Evolutionary conservation across 192 early-diverging fungal genomes (phyloP).

Genomic region (Coemansia umbellata): DNA sequence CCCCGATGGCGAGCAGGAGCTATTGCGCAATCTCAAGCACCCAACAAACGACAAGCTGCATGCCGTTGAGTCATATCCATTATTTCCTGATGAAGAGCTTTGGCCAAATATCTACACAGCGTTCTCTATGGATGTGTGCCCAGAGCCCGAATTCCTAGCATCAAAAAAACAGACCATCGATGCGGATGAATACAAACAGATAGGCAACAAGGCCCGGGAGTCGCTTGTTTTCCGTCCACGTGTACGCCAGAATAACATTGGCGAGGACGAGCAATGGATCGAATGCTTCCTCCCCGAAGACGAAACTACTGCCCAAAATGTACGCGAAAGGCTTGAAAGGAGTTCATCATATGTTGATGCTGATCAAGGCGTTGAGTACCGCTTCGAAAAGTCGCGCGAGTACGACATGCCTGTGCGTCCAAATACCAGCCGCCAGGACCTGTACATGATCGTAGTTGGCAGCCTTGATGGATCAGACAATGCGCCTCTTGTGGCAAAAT

Average conservation of each 20-base stretch:
- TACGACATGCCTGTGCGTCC: constrained; percentile 31
- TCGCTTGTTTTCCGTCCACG: constrained; percentile 41
- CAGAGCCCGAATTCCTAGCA: constrained; percentile 28
- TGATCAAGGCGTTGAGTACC: constrained; percentile 29
- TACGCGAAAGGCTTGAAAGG: constrained; percentile 8
- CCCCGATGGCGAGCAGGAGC: constrained; percentile 19
- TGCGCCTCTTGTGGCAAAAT: constrained; percentile 10
- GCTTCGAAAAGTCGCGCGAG: constrained; percentile 33
- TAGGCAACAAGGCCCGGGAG: constrained; percentile 28
- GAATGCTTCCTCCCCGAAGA: constrained; percentile 38
- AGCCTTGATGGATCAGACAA: background rate
- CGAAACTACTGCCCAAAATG: constrained; percentile 12
- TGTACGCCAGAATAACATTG: constrained; percentile 23
- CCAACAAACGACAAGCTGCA: constrained; percentile 40
- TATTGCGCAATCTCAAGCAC: constrained; percentile 31
- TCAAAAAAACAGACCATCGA: background rate
- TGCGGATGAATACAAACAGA: constrained; percentile 6
- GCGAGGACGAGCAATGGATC: constrained; percentile 43
- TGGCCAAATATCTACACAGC: constrained; percentile 44
- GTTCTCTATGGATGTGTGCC: constrained; percentile 32
- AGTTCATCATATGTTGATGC: background rate
- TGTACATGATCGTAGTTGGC: constrained; percentile 31
- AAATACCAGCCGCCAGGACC: constrained; percentile 16
- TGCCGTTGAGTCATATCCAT: constrained; percentile 35
- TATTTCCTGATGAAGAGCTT: constrained; percentile 33